phyloP scores from a whole-genome alignment of 345 rosid species.

The Leavenworthia alabamica region DNA sequence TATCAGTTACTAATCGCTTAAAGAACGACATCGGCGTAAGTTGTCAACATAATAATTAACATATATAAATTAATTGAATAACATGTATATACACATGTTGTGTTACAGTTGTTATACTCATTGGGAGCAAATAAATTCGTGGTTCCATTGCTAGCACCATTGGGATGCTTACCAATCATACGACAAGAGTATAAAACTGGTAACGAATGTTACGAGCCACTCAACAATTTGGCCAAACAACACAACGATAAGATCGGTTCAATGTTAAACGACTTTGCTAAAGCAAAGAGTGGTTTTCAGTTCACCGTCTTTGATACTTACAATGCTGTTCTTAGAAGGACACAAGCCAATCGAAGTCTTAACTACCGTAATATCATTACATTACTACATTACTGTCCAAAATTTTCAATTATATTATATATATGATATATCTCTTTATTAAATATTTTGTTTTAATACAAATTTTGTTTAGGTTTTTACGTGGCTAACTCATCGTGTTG shows the following conservation, averaged over 20 bases:
- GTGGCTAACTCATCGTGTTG: background rate
- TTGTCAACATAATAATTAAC: background rate
- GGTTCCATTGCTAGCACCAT: slow-evolving; percentile 20
- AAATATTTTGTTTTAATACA: no score
- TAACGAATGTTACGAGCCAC: background rate
- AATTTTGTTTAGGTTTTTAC: background rate
- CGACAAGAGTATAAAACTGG: slow-evolving; percentile 11
- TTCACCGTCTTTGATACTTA: background rate
- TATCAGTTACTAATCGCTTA: background rate
- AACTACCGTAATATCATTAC: background rate
- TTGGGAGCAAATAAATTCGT: slow-evolving; percentile 22
- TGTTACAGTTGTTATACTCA: background rate
- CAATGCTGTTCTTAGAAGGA: background rate
- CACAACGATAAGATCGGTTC: background rate
- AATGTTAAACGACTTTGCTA: background rate
- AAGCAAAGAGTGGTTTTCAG: background rate
- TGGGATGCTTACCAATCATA: slow-evolving; percentile 29
- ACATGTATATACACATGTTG: no score
- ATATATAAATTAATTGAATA: background rate
- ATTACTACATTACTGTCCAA: no score
- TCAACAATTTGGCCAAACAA: background rate
- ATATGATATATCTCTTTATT: no score
- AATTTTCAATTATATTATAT: background rate
- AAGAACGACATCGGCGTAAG: slow-evolving; percentile 5
- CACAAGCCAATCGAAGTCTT: background rate